Percentiles rank a stretch among this genome's conserved stretches.
phyloP scores from a whole-genome alignment of 2,329 filamentous ascomycete genomes.

The Fusarium cicatricum region DNA sequence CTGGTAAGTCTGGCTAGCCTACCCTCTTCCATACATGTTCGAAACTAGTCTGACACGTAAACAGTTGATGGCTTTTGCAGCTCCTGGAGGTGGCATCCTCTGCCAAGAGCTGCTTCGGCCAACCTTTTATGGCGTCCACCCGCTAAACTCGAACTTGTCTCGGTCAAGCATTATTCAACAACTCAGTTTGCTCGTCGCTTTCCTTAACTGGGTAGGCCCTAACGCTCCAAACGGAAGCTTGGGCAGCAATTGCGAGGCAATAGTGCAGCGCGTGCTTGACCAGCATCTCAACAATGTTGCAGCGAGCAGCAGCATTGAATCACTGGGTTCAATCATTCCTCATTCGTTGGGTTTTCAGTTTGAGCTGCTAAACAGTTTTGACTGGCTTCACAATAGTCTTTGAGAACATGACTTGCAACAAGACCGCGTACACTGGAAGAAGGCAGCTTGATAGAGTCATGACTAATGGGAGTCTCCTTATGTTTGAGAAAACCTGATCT shows the following conservation, averaged over 20 bases:
- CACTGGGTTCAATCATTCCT: conserved; percentile 46
- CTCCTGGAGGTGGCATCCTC: conserved; percentile 58
- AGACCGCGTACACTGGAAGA: too few species aligned
- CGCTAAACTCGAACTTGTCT: conserved; percentile 47
- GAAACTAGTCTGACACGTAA: neutral
- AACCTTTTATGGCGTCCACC: conserved; percentile 46
- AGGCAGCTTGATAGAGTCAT: too few species aligned
- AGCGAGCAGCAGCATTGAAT: conserved; percentile 23
- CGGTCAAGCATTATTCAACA: conserved; percentile 60
- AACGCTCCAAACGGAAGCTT: conserved; percentile 57
- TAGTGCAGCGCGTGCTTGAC: conserved; percentile 60
- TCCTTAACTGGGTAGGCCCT: conserved; percentile 59
- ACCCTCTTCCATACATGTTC: neutral
- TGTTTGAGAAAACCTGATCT: too few species aligned
- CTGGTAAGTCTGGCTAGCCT: conserved; percentile 47
- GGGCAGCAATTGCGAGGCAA: conserved; percentile 54
- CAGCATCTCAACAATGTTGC: conserved; percentile 54
- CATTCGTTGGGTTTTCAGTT: conserved; percentile 52
- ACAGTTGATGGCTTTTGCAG: conserved; percentile 59
- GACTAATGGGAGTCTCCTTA: too few species aligned
- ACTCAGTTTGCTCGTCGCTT: conserved; percentile 59
- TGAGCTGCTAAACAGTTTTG: conserved; percentile 58
- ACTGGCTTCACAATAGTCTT: conserved; percentile 17
- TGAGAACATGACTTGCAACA: neutral
- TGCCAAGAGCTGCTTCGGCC: conserved; percentile 59